phyloP scores from a whole-genome alignment of 148 eudicot species.

The Simmondsia chinensis region DNA sequence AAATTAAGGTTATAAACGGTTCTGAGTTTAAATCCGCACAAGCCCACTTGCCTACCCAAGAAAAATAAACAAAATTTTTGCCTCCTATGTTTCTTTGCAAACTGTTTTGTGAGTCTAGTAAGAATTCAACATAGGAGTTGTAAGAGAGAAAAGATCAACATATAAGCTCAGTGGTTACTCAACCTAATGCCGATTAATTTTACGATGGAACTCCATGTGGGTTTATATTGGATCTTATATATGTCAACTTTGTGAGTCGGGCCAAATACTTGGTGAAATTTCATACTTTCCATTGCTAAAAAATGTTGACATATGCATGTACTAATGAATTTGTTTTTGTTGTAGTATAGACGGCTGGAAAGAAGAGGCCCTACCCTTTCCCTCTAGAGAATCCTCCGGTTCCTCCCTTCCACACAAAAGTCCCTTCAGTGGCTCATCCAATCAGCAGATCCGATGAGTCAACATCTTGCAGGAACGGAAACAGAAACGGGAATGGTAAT shows the following conservation, averaged over 20 bases:
- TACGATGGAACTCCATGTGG: no score
- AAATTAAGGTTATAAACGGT: no score
- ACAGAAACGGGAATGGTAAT: no score
- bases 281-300: neutral
- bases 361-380: conserved; percentile 51
- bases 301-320: neutral
- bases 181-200: no score
- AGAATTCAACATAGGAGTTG: no score
- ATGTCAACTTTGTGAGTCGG: neutral
- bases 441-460: conserved; percentile 21
- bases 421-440: conserved; percentile 12
- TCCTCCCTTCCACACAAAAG: conserved; percentile 29
- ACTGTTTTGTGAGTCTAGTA: no score
- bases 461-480: conserved; percentile 20
- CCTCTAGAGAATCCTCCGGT: conserved; percentile 29
- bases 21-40: no score
- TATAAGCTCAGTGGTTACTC: no score
- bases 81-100: no score
- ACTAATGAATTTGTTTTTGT: conserved; percentile 2
- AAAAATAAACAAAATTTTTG: no score
- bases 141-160: no score
- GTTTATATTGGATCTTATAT: neutral
- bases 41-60: no score
- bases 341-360: conserved; percentile 48
- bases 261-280: neutral